Percentiles rank a stretch among this genome's conserved stretches.
phyloP scores from a whole-genome alignment of 805 yeast genomes.

The Candida ipomoeae region DNA sequence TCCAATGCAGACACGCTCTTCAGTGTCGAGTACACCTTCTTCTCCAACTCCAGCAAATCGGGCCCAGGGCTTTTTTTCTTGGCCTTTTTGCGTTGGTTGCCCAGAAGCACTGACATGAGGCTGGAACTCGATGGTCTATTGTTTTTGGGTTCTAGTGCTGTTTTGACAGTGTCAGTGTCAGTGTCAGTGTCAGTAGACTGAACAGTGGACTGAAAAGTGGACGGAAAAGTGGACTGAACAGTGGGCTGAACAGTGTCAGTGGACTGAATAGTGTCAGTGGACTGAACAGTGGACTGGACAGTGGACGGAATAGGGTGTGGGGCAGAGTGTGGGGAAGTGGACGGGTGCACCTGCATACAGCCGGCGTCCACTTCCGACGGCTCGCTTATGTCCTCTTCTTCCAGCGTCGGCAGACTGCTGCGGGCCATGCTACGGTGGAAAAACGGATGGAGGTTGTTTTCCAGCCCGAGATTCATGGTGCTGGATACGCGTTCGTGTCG shows the following conservation, averaged over 20 bases:
- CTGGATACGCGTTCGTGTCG: slow-evolving; percentile 1
- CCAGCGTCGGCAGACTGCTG: not conserved
- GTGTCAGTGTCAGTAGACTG: too few relatives aligned
- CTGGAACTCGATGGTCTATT: not conserved
- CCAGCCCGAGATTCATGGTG: slow-evolving; percentile 5
- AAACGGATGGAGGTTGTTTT: slow-evolving; percentile 1
- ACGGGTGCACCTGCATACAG: too few relatives aligned
- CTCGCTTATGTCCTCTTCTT: not conserved
- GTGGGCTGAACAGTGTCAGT: too few relatives aligned
- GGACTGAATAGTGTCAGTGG: too few relatives aligned
- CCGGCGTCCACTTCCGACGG: too few relatives aligned
- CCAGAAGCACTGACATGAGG: slow-evolving; percentile 18
- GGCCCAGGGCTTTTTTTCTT: not conserved
- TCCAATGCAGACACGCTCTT: slow-evolving; percentile 11
- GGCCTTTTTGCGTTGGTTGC: slow-evolving; percentile 9
- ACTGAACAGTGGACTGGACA: too few relatives aligned
- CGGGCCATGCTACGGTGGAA: not conserved
- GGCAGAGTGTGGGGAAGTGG: too few relatives aligned
- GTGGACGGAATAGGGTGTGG: too few relatives aligned
- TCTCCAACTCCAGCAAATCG: slow-evolving; percentile 8
- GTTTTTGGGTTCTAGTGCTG: too few relatives aligned
- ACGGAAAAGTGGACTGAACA: too few relatives aligned
- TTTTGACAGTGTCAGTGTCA: too few relatives aligned
- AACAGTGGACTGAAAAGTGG: too few relatives aligned
- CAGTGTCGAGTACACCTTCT: slow-evolving; percentile 9